A percentile compares a stretch with the other conserved stretches of the same genome.
Evolutionary conservation across 2,329 filamentous ascomycete genomes (phyloP).

Genomic region (Penicillium occitanis): DNA sequence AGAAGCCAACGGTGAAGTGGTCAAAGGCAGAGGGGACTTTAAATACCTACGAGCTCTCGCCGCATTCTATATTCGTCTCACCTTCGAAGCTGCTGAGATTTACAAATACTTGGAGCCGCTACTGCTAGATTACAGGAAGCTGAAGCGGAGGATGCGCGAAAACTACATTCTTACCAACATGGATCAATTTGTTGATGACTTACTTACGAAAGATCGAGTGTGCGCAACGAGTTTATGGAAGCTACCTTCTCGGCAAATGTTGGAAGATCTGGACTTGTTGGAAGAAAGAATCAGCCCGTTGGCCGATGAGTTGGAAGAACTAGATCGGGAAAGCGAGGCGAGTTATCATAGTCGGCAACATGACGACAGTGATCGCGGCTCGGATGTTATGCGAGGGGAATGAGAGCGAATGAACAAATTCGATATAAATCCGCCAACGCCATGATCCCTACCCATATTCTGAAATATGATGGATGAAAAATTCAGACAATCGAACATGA

Average conservation of each 20-base stretch:
- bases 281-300: conserved; percentile 83
- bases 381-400: conserved; percentile 7
- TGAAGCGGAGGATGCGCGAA: conserved; percentile 72
- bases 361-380: conserved; percentile 17
- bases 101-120: conserved; percentile 79
- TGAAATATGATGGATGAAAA: background rate
- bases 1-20: conserved; percentile 28
- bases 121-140: conserved; percentile 77
- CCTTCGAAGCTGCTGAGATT: conserved; percentile 77
- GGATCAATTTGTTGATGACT: conserved; percentile 91
- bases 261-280: conserved; percentile 86
- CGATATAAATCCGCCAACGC: background rate
- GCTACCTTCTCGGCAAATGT: conserved; percentile 73
- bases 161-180: conserved; percentile 76
- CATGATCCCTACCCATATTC: background rate
- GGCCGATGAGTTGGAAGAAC: conserved; percentile 60
- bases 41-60: conserved; percentile 86
- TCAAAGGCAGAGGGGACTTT: conserved; percentile 49
- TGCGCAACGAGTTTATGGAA: conserved; percentile 93
- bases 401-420: conserved; percentile 4
- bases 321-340: conserved; percentile 37
- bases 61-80: conserved; percentile 89
- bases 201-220: conserved; percentile 83
- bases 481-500: background rate
- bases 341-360: conserved; percentile 16